Percentiles rank a stretch among this genome's conserved stretches.
Evolutionary conservation across 192 early-diverging fungal species (phyloP).

Genomic region (Phlyctochytrium arcticum): DNA sequence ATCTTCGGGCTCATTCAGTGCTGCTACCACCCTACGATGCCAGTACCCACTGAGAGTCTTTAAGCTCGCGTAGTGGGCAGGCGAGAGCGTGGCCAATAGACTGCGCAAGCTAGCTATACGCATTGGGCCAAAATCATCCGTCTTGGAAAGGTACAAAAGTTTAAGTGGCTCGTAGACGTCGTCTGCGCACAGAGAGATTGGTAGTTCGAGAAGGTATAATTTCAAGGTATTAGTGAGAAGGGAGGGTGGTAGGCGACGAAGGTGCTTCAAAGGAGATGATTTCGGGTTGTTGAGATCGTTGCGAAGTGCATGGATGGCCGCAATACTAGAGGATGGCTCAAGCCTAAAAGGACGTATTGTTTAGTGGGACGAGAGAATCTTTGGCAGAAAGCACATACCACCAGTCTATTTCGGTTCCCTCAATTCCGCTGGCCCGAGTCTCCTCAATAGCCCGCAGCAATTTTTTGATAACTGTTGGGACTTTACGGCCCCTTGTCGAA

Average conservation of each 20-base stretch:
- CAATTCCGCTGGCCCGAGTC: background rate
- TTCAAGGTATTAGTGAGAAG: constrained; percentile 32
- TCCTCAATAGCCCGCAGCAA: constrained; percentile 1
- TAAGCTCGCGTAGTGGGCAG: constrained; percentile 27
- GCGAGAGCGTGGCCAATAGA: constrained; percentile 30
- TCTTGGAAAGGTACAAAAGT: constrained; percentile 42
- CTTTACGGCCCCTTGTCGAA: background rate
- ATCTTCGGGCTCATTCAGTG: constrained; percentile 1
- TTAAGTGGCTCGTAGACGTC: constrained; percentile 49
- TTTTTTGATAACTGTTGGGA: constrained; percentile 33
- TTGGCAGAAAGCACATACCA: constrained; percentile 20
- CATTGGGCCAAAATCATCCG: constrained; percentile 18
- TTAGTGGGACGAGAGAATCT: background rate
- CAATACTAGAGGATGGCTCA: constrained; percentile 19
- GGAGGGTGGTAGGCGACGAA: constrained; percentile 18
- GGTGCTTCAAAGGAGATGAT: background rate
- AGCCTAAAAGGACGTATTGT: constrained; percentile 13
- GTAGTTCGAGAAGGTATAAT: constrained; percentile 33
- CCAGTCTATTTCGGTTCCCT: constrained; percentile 18
- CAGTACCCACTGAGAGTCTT: constrained; percentile 15
- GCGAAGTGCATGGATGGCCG: constrained; percentile 24
- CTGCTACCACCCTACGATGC: constrained; percentile 20
- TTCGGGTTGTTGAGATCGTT: constrained; percentile 19
- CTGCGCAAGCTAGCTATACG: constrained; percentile 27
- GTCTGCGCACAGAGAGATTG: constrained; percentile 21